A percentile compares a stretch with the other conserved stretches of the same genome.
These are phyloP conservation scores for Leptoxyphium fumago DNA, from an alignment of 2,329 filamentous ascomycete genomes.

Conservation along the genomic window DNA sequence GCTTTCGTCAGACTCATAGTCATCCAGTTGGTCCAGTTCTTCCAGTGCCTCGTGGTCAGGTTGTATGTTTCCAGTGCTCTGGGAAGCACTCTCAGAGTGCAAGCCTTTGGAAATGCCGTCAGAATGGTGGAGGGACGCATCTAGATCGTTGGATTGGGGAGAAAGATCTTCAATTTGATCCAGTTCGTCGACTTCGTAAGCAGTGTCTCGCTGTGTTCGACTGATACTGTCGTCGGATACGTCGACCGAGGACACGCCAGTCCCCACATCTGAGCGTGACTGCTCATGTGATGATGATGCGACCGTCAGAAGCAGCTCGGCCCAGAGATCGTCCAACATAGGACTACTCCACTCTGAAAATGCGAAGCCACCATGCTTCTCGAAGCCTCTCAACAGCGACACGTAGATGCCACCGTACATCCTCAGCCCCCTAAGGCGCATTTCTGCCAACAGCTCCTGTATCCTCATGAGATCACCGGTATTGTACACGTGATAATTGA, in stretches of 20 bases:
- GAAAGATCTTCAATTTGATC: background rate
- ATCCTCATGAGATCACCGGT: constrained; percentile 60
- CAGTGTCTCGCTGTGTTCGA: background rate
- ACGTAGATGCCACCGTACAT: constrained; percentile 67
- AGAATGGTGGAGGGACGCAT: background rate
- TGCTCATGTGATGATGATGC: background rate
- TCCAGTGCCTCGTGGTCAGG: background rate
- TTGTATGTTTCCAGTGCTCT: background rate
- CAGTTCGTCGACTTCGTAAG: background rate
- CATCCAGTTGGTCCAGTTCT: background rate
- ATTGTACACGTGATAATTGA: constrained; percentile 56
- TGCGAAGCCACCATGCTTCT: constrained; percentile 49
- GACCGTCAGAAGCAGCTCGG: constrained; percentile 33
- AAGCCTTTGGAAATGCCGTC: too few relatives aligned
- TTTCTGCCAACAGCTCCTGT: constrained; percentile 60
- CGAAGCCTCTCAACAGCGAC: constrained; percentile 70
- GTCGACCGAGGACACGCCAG: background rate
- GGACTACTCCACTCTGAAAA: constrained; percentile 57
- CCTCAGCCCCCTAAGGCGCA: constrained; percentile 53
- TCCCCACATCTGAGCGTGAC: background rate
- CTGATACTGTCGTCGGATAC: background rate
- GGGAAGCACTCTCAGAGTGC: background rate
- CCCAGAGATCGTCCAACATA: constrained; percentile 54
- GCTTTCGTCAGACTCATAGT: constrained; percentile 6
- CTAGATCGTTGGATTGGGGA: background rate